A percentile compares a stretch with the other conserved stretches of the same genome.
These are phyloP conservation scores for Kockovaella imperatae DNA, from an alignment of 768 basidiomycete genomes.

Conservation along the genomic window DNA sequence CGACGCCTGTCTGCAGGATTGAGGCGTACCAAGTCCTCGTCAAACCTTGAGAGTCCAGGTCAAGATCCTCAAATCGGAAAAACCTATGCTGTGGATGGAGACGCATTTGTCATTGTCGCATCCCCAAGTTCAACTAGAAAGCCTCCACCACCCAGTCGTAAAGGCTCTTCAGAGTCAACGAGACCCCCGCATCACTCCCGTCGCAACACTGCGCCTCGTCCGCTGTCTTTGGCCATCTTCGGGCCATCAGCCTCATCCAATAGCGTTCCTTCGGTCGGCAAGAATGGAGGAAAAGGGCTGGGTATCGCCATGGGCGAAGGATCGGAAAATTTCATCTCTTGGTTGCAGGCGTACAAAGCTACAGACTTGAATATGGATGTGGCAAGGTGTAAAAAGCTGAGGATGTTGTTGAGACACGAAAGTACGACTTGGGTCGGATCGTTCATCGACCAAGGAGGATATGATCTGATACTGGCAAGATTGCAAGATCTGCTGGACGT, in stretches of 20 bases:
- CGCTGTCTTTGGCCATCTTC: conserved; percentile 23
- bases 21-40: conserved; percentile 32
- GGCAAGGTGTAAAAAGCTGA: conserved; percentile 75
- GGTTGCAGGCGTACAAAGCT: conserved; percentile 23
- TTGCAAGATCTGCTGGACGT: conserved; percentile 86
- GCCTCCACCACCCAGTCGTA: background rate
- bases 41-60: conserved; percentile 17
- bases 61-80: conserved; percentile 26
- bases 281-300: conserved; percentile 16
- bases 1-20: conserved; percentile 31
- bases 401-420: conserved; percentile 81
- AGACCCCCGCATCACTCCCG: conserved; percentile 8
- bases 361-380: conserved; percentile 59
- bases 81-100: conserved; percentile 32
- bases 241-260: conserved; percentile 11
- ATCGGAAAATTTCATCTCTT: conserved; percentile 26
- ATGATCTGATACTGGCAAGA: conserved; percentile 69
- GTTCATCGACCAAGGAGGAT: conserved; percentile 77
- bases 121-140: conserved; percentile 15
- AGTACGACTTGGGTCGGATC: conserved; percentile 84
- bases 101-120: conserved; percentile 32
- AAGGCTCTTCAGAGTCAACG: conserved; percentile 4
- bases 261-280: conserved; percentile 9
- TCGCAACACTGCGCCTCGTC: conserved; percentile 8
- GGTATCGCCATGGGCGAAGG: conserved; percentile 28